These are phyloP conservation scores for Lepidium campestre DNA, from an alignment of 441 rosid genomes.

Conservation along the genomic window DNA sequence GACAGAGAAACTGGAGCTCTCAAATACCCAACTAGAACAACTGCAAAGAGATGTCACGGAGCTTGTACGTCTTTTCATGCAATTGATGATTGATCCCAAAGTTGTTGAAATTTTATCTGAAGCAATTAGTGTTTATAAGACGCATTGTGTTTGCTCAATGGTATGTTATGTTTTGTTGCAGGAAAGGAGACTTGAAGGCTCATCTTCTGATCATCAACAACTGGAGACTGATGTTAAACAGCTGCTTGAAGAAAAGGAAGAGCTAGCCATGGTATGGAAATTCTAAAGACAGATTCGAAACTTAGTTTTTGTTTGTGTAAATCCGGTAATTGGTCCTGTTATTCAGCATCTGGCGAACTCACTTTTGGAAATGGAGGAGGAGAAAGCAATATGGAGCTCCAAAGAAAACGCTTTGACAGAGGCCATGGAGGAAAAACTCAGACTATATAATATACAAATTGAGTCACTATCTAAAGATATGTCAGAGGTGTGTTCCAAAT, in stretches of 20 bases:
- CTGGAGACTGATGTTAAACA: constrained; percentile 46
- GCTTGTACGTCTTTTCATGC: constrained; percentile 47
- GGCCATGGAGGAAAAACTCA: constrained; percentile 59
- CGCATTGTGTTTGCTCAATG: not conserved
- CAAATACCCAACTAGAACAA: constrained; percentile 43
- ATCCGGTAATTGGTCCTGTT: not conserved
- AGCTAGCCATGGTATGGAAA: constrained; percentile 70
- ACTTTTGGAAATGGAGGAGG: constrained; percentile 90
- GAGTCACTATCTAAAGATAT: constrained; percentile 42
- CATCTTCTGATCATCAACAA: constrained; percentile 46
- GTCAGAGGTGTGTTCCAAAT: constrained; percentile 47
- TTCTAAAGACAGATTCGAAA: constrained; percentile 6
- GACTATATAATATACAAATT: constrained; percentile 36
- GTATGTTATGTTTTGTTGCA: constrained; percentile 27
- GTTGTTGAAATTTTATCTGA: constrained; percentile 6
- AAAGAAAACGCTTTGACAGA: constrained; percentile 65
- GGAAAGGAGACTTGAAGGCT: constrained; percentile 59
- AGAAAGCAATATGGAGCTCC: constrained; percentile 74
- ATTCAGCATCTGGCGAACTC: constrained; percentile 77
- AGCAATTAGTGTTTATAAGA: not conserved
- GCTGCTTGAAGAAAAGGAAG: constrained; percentile 80
- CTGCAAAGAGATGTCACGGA: constrained; percentile 48
- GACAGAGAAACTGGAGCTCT: constrained; percentile 38
- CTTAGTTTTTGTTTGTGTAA: constrained; percentile 10
- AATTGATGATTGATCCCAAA: constrained; percentile 9